A percentile compares a stretch with the other conserved stretches of the same genome.
Evolutionary conservation across 2,329 filamentous ascomycete species (phyloP).

Genomic region (Talaromyces rugulosus): DNA sequence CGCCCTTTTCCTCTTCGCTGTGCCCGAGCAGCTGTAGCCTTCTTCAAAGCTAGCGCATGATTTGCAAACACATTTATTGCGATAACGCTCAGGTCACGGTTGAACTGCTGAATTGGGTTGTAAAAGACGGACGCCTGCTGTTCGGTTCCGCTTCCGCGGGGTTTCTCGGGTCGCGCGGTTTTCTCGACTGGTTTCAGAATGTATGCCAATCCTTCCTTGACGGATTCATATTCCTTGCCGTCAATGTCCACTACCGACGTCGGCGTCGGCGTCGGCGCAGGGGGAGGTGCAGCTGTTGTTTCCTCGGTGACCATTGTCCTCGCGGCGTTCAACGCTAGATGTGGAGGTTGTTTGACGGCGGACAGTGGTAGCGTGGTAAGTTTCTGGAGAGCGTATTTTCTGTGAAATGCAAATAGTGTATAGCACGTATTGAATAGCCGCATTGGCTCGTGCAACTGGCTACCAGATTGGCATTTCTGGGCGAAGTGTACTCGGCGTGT

Average conservation of each 20-base stretch:
- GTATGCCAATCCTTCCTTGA: conserved; percentile 64
- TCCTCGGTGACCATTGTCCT: not conserved
- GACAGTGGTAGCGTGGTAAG: not conserved
- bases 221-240: conserved; percentile 54
- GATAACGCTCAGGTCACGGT: conserved; percentile 88
- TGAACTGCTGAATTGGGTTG: conserved; percentile 98
- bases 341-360: not conserved
- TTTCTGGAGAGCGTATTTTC: not conserved
- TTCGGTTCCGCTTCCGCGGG: conserved; percentile 48
- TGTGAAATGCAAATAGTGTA: not conserved
- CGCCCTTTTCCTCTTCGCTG: conserved; percentile 38
- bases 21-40: not conserved
- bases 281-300: conserved; percentile 20
- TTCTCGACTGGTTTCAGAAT: conserved; percentile 57
- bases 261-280: conserved; percentile 10
- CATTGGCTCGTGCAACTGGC: not conserved
- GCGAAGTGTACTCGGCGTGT: not conserved
- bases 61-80: conserved; percentile 87
- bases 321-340: not conserved
- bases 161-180: conserved; percentile 42
- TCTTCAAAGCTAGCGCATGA: conserved; percentile 42
- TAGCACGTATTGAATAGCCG: not conserved
- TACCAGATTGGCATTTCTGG: not conserved
- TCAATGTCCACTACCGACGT: conserved; percentile 37
- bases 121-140: conserved; percentile 83